Conservation (phyloP, 1,284 basidiomycete genomes). For the Meira miltonrushii region DNA sequence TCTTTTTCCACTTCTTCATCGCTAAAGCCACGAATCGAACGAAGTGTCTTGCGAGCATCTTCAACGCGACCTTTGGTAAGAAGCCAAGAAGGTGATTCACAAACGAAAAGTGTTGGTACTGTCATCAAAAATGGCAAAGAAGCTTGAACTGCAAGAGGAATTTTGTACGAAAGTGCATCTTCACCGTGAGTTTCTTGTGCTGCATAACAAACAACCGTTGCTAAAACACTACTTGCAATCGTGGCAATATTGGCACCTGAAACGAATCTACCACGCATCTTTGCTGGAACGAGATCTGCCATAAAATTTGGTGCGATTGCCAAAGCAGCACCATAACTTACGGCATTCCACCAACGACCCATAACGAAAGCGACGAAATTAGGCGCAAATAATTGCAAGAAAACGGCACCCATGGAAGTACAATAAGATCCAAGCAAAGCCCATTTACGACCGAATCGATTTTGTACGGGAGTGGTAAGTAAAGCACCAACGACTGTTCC, state of each 20-base stretch:
- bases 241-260: constrained; percentile 34
- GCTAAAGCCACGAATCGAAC: constrained; percentile 23
- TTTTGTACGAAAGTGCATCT: constrained; percentile 21
- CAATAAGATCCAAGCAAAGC: constrained; percentile 30
- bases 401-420: constrained; percentile 32
- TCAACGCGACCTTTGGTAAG: constrained; percentile 33
- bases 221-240: constrained; percentile 30
- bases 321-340: constrained; percentile 34
- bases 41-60: constrained; percentile 24
- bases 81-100: constrained; percentile 35
- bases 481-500: constrained; percentile 37
- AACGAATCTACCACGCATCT: constrained; percentile 34
- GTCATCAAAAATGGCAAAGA: constrained; percentile 26
- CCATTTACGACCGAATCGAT: constrained; percentile 34
- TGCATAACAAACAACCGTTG: constrained; percentile 29
- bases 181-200: constrained; percentile 20
- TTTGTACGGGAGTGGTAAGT: constrained; percentile 25
- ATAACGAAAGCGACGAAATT: constrained; percentile 35
- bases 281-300: constrained; percentile 33
- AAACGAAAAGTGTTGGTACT: constrained; percentile 23
- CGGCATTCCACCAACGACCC: constrained; percentile 36
- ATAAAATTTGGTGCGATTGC: constrained; percentile 35
- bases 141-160: constrained; percentile 32
- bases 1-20: constrained; percentile 31
- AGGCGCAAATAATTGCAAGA: constrained; percentile 37